Evolutionary conservation across 768 basidiomycete genomes (phyloP).

Genomic region (Leccinum incarnatum): DNA sequence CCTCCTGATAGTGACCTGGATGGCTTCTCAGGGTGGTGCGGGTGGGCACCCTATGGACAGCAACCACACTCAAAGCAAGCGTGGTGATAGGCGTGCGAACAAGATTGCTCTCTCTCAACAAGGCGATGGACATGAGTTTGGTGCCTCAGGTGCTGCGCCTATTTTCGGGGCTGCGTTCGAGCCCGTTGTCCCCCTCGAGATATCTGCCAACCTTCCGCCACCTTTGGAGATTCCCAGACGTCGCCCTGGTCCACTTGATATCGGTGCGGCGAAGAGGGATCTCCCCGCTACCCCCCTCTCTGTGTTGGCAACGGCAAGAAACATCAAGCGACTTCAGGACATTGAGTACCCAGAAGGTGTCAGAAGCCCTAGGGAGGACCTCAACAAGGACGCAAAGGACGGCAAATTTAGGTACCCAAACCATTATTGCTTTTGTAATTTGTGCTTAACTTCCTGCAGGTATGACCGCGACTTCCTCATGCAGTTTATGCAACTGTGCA

Average conservation of each 20-base stretch:
- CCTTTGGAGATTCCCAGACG: slow-evolving; percentile 40
- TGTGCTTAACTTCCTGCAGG: slow-evolving; percentile 39
- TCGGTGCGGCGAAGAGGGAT: slow-evolving; percentile 50
- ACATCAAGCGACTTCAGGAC: slow-evolving; percentile 77
- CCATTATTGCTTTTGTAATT: background rate
- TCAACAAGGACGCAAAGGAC: slow-evolving; percentile 79
- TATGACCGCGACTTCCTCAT: slow-evolving; percentile 97
- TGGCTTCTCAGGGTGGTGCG: slow-evolving; percentile 52
- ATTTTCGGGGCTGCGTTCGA: slow-evolving; percentile 44
- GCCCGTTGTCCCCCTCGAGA: slow-evolving; percentile 73
- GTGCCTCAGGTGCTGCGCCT: slow-evolving; percentile 30
- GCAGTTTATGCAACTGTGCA: slow-evolving; percentile 94
- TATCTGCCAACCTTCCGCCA: slow-evolving; percentile 65
- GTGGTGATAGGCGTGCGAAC: slow-evolving; percentile 21
- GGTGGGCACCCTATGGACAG: too few relatives aligned
- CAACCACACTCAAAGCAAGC: too few relatives aligned
- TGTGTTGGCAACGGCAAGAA: slow-evolving; percentile 75
- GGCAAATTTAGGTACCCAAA: slow-evolving; percentile 79
- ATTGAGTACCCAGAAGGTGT: slow-evolving; percentile 83
- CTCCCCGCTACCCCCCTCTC: slow-evolving; percentile 39
- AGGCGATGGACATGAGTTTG: slow-evolving; percentile 57
- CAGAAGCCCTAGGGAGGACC: slow-evolving; percentile 76
- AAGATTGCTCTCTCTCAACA: slow-evolving; percentile 39
- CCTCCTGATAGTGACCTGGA: slow-evolving; percentile 60
- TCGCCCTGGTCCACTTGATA: slow-evolving; percentile 73